These are phyloP conservation scores for Neurospora sp. DNA, from an alignment of 495 filamentous ascomycete species.

Conservation along the genomic window DNA sequence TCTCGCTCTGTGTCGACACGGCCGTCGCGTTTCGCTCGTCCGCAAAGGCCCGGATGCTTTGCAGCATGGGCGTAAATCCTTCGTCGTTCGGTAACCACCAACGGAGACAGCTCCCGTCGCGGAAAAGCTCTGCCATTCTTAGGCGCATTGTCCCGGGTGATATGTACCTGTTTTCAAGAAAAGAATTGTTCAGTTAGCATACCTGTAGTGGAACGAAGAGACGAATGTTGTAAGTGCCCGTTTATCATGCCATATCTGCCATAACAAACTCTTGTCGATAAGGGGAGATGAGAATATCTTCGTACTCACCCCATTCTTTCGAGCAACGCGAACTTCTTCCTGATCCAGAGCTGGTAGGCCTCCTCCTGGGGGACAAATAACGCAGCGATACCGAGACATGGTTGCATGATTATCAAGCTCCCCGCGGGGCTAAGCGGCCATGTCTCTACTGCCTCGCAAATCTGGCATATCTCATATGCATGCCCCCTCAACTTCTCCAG, in stretches of 20 bases:
- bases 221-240: background rate
- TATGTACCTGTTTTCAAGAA: slow-evolving; percentile 54
- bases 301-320: slow-evolving; percentile 72
- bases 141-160: slow-evolving; percentile 64
- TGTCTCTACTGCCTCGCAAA: slow-evolving; percentile 66
- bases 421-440: slow-evolving; percentile 65
- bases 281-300: background rate
- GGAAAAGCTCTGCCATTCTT: slow-evolving; percentile 63
- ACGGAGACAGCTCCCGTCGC: slow-evolving; percentile 52
- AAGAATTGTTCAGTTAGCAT: background rate
- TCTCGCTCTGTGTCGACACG: slow-evolving; percentile 52
- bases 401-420: slow-evolving; percentile 60
- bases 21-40: slow-evolving; percentile 57
- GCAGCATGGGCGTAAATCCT: slow-evolving; percentile 58
- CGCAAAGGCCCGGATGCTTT: slow-evolving; percentile 65
- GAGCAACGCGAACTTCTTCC: slow-evolving; percentile 65
- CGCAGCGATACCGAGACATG: slow-evolving; percentile 62
- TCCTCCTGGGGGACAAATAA: slow-evolving; percentile 68
- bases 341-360: slow-evolving; percentile 71
- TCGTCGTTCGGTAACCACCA: slow-evolving; percentile 89
- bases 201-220: background rate
- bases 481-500: slow-evolving; percentile 45
- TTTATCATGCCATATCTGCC: background rate
- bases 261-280: background rate
- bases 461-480: slow-evolving; percentile 60